Evolutionary conservation across 2,329 filamentous ascomycete species (phyloP), one percentile per base, ranked within the genome.

Genomic region (Epichloe brachyelytri): DNA sequence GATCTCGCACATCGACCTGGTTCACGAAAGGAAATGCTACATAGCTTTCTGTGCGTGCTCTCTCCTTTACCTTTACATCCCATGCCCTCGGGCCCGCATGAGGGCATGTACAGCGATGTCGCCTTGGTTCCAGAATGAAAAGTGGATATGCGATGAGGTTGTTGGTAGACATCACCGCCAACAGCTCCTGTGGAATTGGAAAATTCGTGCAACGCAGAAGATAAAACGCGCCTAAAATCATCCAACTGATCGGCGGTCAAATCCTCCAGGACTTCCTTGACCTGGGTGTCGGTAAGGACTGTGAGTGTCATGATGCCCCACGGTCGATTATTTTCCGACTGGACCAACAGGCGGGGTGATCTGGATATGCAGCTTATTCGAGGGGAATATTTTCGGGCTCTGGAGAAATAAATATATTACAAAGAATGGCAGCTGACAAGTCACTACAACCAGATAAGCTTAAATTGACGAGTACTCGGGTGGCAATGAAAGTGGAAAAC

Each of bases 21-120:
- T 4, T 30, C 30, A 11, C 15, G 20, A 10, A 22, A 20, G 19
- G 26, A 17, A 45, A 10, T 17, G 43, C 12, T 17, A 8, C 2
- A 7, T 26, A 36, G 7, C 5, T 44, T 26, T 44, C 10, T 46
- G n/a, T 20, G 33, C 20, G 17, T 36, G 30, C 30, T 20, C 14
- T 34, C 3, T 34, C 43, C 10, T 4, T 54, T 56, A 77, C 79
- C 78, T 70, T 90, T 90, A 59, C 88, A 77, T 3, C 80, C 83
- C 55, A 86, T 82, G 30, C 78, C 79, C 7, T 69, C 64, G 0
- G 78, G 77, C 53, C 80, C 80, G 22, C 76, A 79, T 1, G 83
- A 83, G 0, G 85, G 85, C 82, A 88, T 88, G 62, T 88, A 88
- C 20, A 88, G 68, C 2, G 82, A 86, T 17, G 79, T 83, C 33